Evolutionary conservation across 202 grass and related monocot genomes (phyloP), one percentile per base, ranked within the genome.

Genomic region (Schoenoplectus tabernaemontani): DNA sequence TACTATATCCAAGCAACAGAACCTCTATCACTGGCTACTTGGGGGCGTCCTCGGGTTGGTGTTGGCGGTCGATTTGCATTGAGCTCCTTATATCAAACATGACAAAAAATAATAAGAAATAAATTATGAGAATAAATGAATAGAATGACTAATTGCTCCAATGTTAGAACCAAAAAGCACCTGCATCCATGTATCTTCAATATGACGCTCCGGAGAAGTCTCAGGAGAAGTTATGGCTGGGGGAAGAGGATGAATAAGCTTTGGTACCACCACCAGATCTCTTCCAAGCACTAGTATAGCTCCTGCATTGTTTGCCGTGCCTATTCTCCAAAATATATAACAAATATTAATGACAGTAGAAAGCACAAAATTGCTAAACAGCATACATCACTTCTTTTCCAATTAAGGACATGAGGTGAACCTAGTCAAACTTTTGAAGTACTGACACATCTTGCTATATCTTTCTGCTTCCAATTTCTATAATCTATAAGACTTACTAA

Each of bases 171-270:
- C 6, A 41, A 28, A n/a, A 11, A 39, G 39, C 77, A 96, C 96
- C 90, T 99, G 96, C 96, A 99, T 99, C 96, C 96, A 99, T 82
- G 96, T 99, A 89, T 93, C 96, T 78, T 99, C 96, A 43, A 93
- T 90, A 63, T 92, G 88, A 87, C 71, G 93, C 51, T 99, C 96
- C n/a, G 90, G 92, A 12, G 92, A 99, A 36, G 90, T 85, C 87
- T 99, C 92, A 0, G 96, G 90, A 78, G 96, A 99, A 68, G 81
- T 90, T 64, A 99, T 88, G 48, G 88, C 92, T 76, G 96, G 96
- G 39, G 96, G 96, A 59, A 99, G 92, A 89, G 96, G 96, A 87
- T 99, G 96, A 62, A 99, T 99, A 58, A 99, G 83, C 87, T 99
- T 99, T 48, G 96, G 96, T 67, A 99, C 96, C 9, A 99, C 96